Percentiles rank a stretch among this genome's conserved stretches.
Evolutionary conservation across 75 land plant genomes (phyloP).

Genomic region (Pinus tabuliformis): DNA sequence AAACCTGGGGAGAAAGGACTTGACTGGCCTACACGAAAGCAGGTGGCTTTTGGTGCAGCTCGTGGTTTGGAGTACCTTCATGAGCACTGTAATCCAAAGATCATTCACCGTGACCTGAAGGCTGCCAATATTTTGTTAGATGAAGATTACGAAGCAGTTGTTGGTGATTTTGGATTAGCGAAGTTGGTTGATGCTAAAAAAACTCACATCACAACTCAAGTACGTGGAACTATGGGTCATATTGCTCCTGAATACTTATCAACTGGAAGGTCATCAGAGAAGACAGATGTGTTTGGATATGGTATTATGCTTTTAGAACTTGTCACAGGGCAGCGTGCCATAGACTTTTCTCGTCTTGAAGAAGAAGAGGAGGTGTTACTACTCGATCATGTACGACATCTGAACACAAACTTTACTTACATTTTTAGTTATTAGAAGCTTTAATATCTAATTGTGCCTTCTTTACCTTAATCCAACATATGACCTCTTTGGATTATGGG

Average conservation of each 20-base stretch:
- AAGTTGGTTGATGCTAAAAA: constrained; percentile 45
- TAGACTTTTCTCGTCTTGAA: constrained; percentile 42
- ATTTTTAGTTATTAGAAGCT: background rate
- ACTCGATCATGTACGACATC: constrained; percentile 47
- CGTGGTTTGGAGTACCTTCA: constrained; percentile 72
- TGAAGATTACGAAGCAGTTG: constrained; percentile 46
- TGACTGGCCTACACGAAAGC: constrained; percentile 54
- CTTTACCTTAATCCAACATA: too few relatives aligned
- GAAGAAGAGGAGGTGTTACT: constrained; percentile 57
- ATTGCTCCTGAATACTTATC: constrained; percentile 70
- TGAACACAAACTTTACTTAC: background rate
- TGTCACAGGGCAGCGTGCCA: constrained; percentile 50
- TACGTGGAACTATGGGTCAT: constrained; percentile 62
- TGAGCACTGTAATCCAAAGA: constrained; percentile 56
- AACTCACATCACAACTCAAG: constrained; percentile 60
- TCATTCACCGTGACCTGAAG: constrained; percentile 66
- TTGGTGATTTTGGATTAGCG: constrained; percentile 69
- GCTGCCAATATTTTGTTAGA: constrained; percentile 65
- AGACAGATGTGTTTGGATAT: constrained; percentile 67
- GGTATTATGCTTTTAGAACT: constrained; percentile 50
- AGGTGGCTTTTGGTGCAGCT: constrained; percentile 54
- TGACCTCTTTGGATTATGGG: background rate
- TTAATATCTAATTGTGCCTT: background rate
- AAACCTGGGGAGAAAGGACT: constrained; percentile 48
- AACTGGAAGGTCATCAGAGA: constrained; percentile 65